Conservation (phyloP, 1,284 basidiomycete genomes). For the Ustilago esculenta region DNA sequence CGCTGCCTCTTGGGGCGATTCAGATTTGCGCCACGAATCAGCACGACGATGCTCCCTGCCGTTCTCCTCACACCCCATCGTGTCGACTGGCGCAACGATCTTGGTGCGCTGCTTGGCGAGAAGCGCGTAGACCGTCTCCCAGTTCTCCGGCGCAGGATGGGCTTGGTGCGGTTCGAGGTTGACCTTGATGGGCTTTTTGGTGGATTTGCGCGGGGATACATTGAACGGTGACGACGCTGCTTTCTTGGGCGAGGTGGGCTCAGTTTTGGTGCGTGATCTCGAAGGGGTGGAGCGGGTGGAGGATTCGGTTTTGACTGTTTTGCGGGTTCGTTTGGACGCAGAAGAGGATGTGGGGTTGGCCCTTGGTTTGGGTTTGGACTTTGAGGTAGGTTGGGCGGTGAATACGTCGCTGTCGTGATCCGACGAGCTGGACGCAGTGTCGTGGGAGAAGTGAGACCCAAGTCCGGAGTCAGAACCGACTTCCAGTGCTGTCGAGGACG, state of each 20-base stretch:
- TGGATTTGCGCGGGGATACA: conserved; percentile 49
- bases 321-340: conserved; percentile 6
- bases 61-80: conserved; percentile 66
- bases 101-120: conserved; percentile 49
- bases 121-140: conserved; percentile 50
- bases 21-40: conserved; percentile 36
- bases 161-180: conserved; percentile 56
- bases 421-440: background rate
- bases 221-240: conserved; percentile 30
- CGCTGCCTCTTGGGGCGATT: conserved; percentile 38
- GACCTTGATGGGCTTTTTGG: conserved; percentile 58
- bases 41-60: conserved; percentile 50
- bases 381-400: background rate
- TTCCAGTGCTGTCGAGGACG: conserved; percentile 6
- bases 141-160: conserved; percentile 54
- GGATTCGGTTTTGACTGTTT: background rate
- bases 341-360: background rate
- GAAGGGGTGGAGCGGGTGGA: background rate
- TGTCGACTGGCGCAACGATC: conserved; percentile 66
- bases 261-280: conserved; percentile 5
- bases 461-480: conserved; percentile 9
- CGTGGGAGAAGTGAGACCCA: conserved; percentile 21
- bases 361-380: conserved; percentile 2
- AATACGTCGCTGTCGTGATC: conserved; percentile 28
- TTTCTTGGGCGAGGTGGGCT: conserved; percentile 16